Evolutionary conservation across 257 asterid species (phyloP).

Genomic region (Fraxinus excelsior): DNA sequence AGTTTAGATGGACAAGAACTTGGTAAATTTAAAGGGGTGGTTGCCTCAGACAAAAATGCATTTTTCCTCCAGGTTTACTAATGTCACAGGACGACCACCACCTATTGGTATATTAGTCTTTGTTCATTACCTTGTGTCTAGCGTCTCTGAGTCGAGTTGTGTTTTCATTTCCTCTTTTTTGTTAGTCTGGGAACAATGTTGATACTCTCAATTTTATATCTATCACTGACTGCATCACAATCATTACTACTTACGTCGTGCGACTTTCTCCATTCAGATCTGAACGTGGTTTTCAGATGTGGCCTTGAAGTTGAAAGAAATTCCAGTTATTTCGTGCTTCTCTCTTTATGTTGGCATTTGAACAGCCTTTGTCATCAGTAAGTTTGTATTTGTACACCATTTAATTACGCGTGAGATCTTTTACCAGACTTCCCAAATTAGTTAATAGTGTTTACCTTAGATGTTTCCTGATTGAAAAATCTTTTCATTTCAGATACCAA

Average conservation of each 20-base stretch:
- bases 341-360: constrained; percentile 89
- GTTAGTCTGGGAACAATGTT: neutral
- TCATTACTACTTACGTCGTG: constrained; percentile 10
- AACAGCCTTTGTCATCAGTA: constrained; percentile 70
- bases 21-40: constrained; percentile 76
- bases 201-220: neutral
- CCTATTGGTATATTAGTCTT: constrained; percentile 62
- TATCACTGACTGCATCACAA: neutral
- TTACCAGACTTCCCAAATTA: neutral
- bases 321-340: constrained; percentile 67
- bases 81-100: constrained; percentile 68
- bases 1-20: constrained; percentile 67
- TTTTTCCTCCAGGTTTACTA: constrained; percentile 67
- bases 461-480: constrained; percentile 13
- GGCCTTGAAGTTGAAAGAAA: constrained; percentile 57
- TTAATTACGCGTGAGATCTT: neutral
- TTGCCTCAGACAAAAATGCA: constrained; percentile 73
- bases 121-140: constrained; percentile 6
- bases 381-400: constrained; percentile 29
- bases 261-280: constrained; percentile 43
- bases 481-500: constrained; percentile 58
- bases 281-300: constrained; percentile 47
- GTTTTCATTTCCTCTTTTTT: neutral
- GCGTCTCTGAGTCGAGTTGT: neutral
- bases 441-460: constrained; percentile 8